Conservation (phyloP, 2,329 filamentous ascomycete genomes). For the Ophiostoma fasciatum region DNA sequence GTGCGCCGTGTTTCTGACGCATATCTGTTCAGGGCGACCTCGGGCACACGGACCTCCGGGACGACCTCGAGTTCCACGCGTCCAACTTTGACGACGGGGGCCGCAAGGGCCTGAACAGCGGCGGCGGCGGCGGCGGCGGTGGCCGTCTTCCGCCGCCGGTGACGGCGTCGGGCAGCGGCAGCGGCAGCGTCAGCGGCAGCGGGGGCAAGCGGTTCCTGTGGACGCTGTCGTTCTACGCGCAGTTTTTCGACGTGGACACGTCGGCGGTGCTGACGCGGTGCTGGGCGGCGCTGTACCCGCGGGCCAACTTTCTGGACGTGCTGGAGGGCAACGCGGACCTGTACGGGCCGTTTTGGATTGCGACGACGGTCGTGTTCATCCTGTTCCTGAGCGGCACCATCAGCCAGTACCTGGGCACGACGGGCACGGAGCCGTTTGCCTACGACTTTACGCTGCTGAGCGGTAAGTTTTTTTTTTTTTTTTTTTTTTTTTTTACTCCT, state of each 20-base stretch:
- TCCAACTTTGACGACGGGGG: conserved; percentile 61
- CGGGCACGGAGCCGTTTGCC: conserved; percentile 57
- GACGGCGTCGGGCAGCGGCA: conserved; percentile 31
- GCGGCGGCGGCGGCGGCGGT: too few species aligned
- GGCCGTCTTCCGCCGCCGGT: conserved; percentile 43
- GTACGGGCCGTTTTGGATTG: conserved; percentile 98
- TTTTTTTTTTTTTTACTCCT: neutral
- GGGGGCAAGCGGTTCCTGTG: conserved; percentile 76
- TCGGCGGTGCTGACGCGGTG: conserved; percentile 77
- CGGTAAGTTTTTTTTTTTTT: conserved; percentile 33
- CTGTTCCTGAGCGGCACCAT: conserved; percentile 92
- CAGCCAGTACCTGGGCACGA: conserved; percentile 67
- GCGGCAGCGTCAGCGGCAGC: conserved; percentile 19
- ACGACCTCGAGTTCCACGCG: conserved; percentile 97
- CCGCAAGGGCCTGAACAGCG: conserved; percentile 32
- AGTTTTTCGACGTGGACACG: conserved; percentile 98
- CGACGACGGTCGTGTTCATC: conserved; percentile 91
- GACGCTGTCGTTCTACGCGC: conserved; percentile 84
- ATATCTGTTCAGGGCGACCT: conserved; percentile 97
- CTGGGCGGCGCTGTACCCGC: conserved; percentile 75
- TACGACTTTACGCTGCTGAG: conserved; percentile 87
- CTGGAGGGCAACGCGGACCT: conserved; percentile 93
- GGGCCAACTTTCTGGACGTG: conserved; percentile 90
- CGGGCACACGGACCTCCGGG: conserved; percentile 93
- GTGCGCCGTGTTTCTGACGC: too few species aligned